These are phyloP conservation scores for Cystobasidiopsis lactophilus DNA, from an alignment of 768 basidiomycete species.

Conservation along the genomic window DNA sequence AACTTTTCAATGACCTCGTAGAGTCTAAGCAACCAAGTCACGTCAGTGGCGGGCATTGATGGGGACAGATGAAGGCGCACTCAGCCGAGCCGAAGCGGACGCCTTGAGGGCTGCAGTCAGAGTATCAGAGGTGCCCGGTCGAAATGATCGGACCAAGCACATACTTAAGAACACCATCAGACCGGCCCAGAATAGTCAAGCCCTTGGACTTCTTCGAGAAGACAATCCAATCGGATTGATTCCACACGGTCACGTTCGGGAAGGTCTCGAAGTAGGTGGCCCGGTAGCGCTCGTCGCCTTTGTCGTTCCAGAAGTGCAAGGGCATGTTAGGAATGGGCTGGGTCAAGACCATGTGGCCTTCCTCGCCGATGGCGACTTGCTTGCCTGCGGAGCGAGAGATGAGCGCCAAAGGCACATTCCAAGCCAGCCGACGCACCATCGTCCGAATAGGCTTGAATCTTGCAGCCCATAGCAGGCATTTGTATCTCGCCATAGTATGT, in stretches of 20 bases:
- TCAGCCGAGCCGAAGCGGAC: slow-evolving; percentile 18
- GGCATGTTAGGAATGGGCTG: slow-evolving; percentile 20
- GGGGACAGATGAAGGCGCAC: too few relatives aligned
- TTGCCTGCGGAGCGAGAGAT: slow-evolving; percentile 4
- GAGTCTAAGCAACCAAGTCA: too few relatives aligned
- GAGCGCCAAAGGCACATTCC: not conserved
- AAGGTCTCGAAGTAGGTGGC: slow-evolving; percentile 19
- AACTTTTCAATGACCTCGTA: not conserved
- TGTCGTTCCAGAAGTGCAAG: slow-evolving; percentile 16
- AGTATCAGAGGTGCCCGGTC: not conserved
- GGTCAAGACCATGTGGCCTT: slow-evolving; percentile 19
- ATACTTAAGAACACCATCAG: not conserved
- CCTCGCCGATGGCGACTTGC: slow-evolving; percentile 8
- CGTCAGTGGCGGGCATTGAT: too few relatives aligned
- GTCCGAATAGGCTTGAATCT: slow-evolving; percentile 17
- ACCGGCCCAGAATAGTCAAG: slow-evolving; percentile 16
- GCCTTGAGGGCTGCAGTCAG: slow-evolving; percentile 18
- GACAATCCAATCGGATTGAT: slow-evolving; percentile 16
- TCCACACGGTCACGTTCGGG: slow-evolving; percentile 15
- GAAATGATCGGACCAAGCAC: not conserved
- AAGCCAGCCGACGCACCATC: slow-evolving; percentile 7
- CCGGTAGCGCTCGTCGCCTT: slow-evolving; percentile 12
- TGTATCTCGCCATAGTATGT: slow-evolving; percentile 19
- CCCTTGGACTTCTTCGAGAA: slow-evolving; percentile 13
- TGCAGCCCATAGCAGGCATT: slow-evolving; percentile 15